Evolutionary conservation across 116 monocot genomes (phyloP).

Genomic region (Zostera marina): DNA sequence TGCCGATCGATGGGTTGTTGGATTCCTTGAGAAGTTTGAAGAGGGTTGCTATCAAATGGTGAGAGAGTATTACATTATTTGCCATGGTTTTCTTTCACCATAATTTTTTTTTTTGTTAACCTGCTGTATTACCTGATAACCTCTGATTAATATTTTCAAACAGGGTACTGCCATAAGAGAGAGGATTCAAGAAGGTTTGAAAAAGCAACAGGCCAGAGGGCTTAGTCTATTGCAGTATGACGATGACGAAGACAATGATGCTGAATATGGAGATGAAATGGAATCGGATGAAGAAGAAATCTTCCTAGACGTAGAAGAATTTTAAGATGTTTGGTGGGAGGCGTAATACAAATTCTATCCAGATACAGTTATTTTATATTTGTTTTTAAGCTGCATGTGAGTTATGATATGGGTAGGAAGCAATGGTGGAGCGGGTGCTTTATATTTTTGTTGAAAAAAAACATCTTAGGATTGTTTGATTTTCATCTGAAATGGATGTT

Average conservation of each 20-base stretch:
- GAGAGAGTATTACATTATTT: conserved; percentile 1
- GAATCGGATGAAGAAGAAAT: conserved; percentile 5
- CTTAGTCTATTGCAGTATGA: conserved; percentile 47
- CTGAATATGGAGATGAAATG: conserved; percentile 18
- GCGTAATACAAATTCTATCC: no score
- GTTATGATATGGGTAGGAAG: no score
- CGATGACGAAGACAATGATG: conserved; percentile 20
- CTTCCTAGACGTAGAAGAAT: conserved; percentile 5
- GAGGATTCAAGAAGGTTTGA: conserved; percentile 54
- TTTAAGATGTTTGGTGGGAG: not conserved
- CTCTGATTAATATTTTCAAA: not conserved
- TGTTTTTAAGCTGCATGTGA: no score
- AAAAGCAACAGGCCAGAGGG: conserved; percentile 35
- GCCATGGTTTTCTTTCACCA: not conserved
- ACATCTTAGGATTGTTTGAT: no score
- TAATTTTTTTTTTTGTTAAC: not conserved
- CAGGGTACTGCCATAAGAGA: conserved; percentile 83
- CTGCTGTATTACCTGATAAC: no score
- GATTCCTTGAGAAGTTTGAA: conserved; percentile 88
- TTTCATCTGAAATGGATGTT: no score
- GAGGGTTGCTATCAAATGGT: conserved; percentile 89
- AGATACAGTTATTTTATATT: no score
- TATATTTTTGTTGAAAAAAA: no score
- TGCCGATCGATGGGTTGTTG: conserved; percentile 97
- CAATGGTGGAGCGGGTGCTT: no score